Base-by-base conservation (phyloP, 31 red algal genomes). In the Porphyra umbilicalis region DNA sequence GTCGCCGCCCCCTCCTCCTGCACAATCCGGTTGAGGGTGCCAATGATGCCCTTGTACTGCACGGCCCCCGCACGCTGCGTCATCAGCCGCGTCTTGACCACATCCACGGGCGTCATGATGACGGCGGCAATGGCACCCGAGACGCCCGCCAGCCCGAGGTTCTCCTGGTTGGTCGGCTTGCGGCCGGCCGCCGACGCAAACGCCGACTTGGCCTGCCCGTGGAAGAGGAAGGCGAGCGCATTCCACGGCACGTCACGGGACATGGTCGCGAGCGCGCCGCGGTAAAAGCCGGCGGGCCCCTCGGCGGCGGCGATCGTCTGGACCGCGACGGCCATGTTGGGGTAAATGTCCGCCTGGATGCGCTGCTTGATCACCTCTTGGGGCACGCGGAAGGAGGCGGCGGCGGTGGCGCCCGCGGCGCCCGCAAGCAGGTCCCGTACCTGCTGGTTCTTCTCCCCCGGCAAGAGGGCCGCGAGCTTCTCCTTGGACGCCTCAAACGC, bases 221-320 rank as follows among this genome's bases (percentile, higher is more conserved):
- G 93, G 77, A 99, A 99, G 88, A 99, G 83, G 80, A 99, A 99
- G 32, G 90, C 91, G 30, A 99, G 86, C 30, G 97, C 97, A 85
- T 99, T 99, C 97, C 97, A 99, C 16, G 97, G 97, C 30, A 99
- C 94, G 79, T 99, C 97, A 32, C 97, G 90, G 15, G 93, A 96
- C 36, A 99, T 90, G 20, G 97, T 99, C 57, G 97, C 97, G 39
- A 93, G 36, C 42, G 81, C 91, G 36, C 97, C 97, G 57, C 90
- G 90, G 83, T 99, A 99, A 35, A 99, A 86, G 20, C 91, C 87
- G 29, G 76, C 77, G 68, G 90, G 33, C 16, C 97, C 97, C n/a
- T 88, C 82, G n/a, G 77, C 86, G n/a, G 81, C 78, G 20, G 96
- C 77, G 34, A 95, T 92, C 38, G 92, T 86, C 36, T 82, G 87